A percentile compares a stretch with the other conserved stretches of the same genome.
Conservation (phyloP, 139 green algal species). For the Coelastrella sp. region DNA sequence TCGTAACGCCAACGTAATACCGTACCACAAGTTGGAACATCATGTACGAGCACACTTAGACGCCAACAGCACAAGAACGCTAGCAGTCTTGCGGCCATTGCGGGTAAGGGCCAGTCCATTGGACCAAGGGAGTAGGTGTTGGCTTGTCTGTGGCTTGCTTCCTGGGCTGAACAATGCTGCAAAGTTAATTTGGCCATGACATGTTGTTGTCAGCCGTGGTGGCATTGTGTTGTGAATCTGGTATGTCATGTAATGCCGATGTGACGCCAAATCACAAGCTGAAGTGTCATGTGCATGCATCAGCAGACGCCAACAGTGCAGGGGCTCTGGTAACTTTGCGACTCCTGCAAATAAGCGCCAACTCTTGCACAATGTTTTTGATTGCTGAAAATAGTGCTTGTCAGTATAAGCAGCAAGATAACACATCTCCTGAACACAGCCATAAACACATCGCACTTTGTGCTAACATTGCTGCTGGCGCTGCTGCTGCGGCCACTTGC, state of each 20-base stretch:
- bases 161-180: too few species aligned
- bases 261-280: conserved; percentile 90
- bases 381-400: too few species aligned
- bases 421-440: too few species aligned
- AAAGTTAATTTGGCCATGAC: too few species aligned
- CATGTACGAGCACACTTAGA: conserved; percentile 88
- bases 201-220: too few species aligned
- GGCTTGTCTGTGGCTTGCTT: too few species aligned
- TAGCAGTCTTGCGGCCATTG: conserved; percentile 94
- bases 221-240: conserved; percentile 51
- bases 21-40: conserved; percentile 93
- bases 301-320: conserved; percentile 80
- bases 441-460: too few species aligned
- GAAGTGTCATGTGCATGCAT: conserved; percentile 88
- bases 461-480: neutral
- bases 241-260: conserved; percentile 91
- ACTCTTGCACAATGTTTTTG: too few species aligned
- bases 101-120: conserved; percentile 61
- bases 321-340: conserved; percentile 91
- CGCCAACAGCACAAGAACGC: conserved; percentile 72
- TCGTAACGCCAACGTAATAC: conserved; percentile 89
- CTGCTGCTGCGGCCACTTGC: neutral
- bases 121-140: too few species aligned
- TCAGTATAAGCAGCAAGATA: too few species aligned
- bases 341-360: too few species aligned